These are phyloP conservation scores for Phylloporus rhodoxanthus DNA, from an alignment of 768 basidiomycete species.

Conservation along the genomic window DNA sequence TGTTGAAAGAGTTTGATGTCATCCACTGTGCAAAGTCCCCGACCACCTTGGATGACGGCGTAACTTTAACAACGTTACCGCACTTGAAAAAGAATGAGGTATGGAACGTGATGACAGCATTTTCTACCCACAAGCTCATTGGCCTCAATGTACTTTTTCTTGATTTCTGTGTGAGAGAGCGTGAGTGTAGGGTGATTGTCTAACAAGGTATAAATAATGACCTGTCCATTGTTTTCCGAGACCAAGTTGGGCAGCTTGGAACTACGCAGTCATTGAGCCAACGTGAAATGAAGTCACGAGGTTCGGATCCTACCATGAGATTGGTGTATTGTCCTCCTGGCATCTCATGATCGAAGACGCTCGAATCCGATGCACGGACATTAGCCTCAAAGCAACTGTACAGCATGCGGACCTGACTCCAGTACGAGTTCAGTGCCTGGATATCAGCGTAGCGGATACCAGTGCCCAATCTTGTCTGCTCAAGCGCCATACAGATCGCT, in stretches of 20 bases:
- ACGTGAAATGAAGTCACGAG: constrained; percentile 13
- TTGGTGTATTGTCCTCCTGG: constrained; percentile 96
- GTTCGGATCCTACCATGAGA: constrained; percentile 62
- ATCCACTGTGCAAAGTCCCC: constrained; percentile 99
- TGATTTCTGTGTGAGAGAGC: constrained; percentile 59
- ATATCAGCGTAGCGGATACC: constrained; percentile 97
- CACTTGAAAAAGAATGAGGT: constrained; percentile 46
- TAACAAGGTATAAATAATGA: constrained; percentile 28
- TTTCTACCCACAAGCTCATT: constrained; percentile 74
- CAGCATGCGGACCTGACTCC: constrained; percentile 93
- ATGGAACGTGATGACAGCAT: neutral
- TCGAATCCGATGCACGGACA: constrained; percentile 93
- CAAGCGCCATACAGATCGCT: constrained; percentile 88
- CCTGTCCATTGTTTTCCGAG: constrained; percentile 95
- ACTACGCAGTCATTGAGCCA: constrained; percentile 43
- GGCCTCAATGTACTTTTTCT: constrained; percentile 97
- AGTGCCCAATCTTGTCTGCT: constrained; percentile 89
- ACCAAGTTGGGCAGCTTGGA: constrained; percentile 97
- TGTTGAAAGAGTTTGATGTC: constrained; percentile 88
- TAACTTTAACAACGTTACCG: constrained; percentile 98
- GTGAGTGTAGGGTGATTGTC: constrained; percentile 2
- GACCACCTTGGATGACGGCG: constrained; percentile 97
- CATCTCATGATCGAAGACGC: constrained; percentile 99
- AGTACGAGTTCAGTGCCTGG: constrained; percentile 94
- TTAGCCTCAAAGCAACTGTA: constrained; percentile 98